Evolutionary conservation across 202 grass and related monocot species (phyloP), one percentile per base, ranked within the genome.

Genomic region (Thinopyrum obtusiflorum): DNA sequence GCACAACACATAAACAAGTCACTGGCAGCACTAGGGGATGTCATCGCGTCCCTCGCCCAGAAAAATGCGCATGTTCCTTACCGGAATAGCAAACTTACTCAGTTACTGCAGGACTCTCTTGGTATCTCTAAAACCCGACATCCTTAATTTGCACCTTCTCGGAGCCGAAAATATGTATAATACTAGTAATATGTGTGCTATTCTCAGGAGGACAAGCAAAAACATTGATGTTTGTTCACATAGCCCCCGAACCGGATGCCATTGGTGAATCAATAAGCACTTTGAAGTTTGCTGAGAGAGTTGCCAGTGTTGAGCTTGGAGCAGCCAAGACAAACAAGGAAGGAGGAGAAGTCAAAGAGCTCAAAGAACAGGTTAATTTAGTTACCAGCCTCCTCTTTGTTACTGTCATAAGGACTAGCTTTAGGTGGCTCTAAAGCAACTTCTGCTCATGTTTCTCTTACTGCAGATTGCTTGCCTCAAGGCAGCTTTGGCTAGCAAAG

Each of bases 151-250:
- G 13, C 15, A 83, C 13, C 70, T 79, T 82, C 20, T 57, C 18
- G 12, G 25, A 11, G 11, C n/a, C 24, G 11, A 76, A 78, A 44
- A 51, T 37, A 44, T 17, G 18, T 39, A 23, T 27, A 65, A 18
- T 70, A 72, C 42, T 46, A 85, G 51, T 85, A 78, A 53, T 85
- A 77, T 85, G 81, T 25, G 40, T 89, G 35, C 10, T 26, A 23
- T 83, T 21, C 24, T 82, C 83, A 98, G 96, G 95, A 80, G 95
- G 95, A 61, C 95, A 95, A 80, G 95, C 95, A 49, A 98, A 98
- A 83, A 96, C 96, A 15, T 83, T 98, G 76, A 98, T 98, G 96
- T 98, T 98, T 86, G 70, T 98, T 79, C 96, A 98, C 86, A 96
- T 98, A 81, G 91, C 88, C 70, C 92, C 97, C 46, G 97, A 98